These are phyloP conservation scores for Haplographium delicatum DNA, from an alignment of 495 filamentous ascomycete species.

Conservation along the genomic window DNA sequence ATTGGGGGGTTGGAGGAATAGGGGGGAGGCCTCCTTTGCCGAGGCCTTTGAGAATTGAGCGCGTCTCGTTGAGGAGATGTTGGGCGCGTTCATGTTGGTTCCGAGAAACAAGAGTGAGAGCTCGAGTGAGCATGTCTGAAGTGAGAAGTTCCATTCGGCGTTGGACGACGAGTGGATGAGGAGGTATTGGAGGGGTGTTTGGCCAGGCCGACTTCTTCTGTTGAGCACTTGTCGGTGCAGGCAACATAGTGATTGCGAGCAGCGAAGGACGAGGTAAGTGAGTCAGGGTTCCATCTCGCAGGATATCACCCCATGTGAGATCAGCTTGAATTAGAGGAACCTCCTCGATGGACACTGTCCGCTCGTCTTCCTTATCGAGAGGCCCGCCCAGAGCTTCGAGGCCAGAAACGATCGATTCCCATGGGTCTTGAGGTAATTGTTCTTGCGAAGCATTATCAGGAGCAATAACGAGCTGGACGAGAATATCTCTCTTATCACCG, in stretches of 20 bases:
- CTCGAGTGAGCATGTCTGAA: conserved; percentile 94
- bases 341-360: conserved; percentile 84
- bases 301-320: conserved; percentile 87
- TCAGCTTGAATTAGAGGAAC: conserved; percentile 95
- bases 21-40: conserved; percentile 93
- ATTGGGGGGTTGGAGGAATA: conserved; percentile 53
- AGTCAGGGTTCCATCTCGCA: conserved; percentile 82
- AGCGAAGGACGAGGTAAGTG: conserved; percentile 87
- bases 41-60: conserved; percentile 91
- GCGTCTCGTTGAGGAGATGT: conserved; percentile 85
- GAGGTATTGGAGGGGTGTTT: conserved; percentile 80
- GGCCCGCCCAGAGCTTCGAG: conserved; percentile 93
- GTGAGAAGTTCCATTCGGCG: conserved; percentile 96
- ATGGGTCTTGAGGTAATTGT: conserved; percentile 83
- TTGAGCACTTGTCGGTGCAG: conserved; percentile 49
- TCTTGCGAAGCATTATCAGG: conserved; percentile 86
- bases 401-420: conserved; percentile 95
- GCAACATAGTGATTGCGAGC: conserved; percentile 98
- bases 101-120: conserved; percentile 83
- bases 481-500: conserved; percentile 94
- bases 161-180: conserved; percentile 93
- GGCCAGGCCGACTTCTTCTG: conserved; percentile 55
- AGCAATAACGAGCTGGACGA: conserved; percentile 90
- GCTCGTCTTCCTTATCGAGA: conserved; percentile 79
- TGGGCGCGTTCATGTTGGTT: conserved; percentile 91